Evolutionary conservation across 2,329 filamentous ascomycete species (phyloP).

Genomic region (Cercospora sp.): DNA sequence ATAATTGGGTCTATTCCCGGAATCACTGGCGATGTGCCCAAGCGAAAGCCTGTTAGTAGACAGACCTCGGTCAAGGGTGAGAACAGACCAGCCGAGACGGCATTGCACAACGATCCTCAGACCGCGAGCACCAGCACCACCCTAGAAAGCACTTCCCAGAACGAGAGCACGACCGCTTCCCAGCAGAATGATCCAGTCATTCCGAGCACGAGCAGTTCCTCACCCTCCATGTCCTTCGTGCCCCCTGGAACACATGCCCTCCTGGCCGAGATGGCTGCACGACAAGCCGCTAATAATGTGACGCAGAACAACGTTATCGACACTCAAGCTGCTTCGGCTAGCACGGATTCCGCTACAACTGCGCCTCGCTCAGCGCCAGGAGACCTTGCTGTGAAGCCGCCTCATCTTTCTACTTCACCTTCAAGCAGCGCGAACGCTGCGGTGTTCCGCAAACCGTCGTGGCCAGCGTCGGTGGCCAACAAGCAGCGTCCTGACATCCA

Average conservation of each 20-base stretch:
- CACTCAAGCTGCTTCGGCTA: constrained; percentile 13
- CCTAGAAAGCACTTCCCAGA: not conserved
- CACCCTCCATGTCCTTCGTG: constrained; percentile 9
- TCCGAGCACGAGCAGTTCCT: constrained; percentile 2
- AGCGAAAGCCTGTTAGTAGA: constrained; percentile 20
- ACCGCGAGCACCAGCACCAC: not conserved
- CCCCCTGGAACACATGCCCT: constrained; percentile 21
- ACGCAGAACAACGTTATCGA: constrained; percentile 17
- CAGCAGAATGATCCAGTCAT: constrained; percentile 6
- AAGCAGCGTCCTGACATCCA: constrained; percentile 23
- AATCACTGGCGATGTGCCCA: constrained; percentile 11
- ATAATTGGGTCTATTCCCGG: not conserved
- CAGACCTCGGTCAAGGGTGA: constrained; percentile 21
- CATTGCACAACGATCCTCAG: not conserved
- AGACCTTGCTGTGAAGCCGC: constrained; percentile 17
- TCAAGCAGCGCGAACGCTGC: constrained; percentile 11
- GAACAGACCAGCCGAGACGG: constrained; percentile 14
- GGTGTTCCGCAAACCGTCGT: constrained; percentile 37
- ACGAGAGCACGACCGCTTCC: not conserved
- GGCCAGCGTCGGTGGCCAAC: constrained; percentile 35
- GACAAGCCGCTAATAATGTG: constrained; percentile 25
- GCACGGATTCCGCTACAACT: not conserved
- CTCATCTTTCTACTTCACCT: constrained; percentile 13
- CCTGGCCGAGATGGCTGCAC: constrained; percentile 27
- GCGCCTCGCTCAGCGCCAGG: constrained; percentile 4